Conservation (phyloP, 2,329 filamentous ascomycete genomes). For the Clonostachys rhizophaga region DNA sequence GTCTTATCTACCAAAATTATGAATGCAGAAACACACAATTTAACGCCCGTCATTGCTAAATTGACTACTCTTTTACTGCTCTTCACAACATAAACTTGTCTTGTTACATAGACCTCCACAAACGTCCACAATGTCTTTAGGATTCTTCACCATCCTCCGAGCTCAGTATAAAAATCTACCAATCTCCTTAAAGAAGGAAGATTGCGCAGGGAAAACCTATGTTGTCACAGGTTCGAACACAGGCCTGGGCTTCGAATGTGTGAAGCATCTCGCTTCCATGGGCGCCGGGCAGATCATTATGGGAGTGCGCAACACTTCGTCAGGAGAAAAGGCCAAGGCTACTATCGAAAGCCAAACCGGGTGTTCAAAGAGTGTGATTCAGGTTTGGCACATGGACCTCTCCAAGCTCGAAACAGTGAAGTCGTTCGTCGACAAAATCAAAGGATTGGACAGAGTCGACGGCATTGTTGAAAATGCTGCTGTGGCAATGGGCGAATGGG, state of each 20-base stretch:
- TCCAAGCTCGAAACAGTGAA: constrained; percentile 24
- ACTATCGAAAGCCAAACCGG: constrained; percentile 22
- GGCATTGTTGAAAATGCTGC: constrained; percentile 35
- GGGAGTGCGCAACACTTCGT: constrained; percentile 25
- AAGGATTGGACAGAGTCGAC: constrained; percentile 16
- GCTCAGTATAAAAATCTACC: constrained; percentile 1
- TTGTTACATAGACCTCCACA: no score
- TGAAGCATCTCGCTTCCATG: constrained; percentile 30
- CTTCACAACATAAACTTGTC: no score
- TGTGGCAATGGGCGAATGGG: constrained; percentile 6
- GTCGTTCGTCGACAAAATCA: constrained; percentile 24
- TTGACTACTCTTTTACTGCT: no score
- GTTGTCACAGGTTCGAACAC: constrained; percentile 37
- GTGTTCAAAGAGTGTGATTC: constrained; percentile 14
- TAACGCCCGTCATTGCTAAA: no score
- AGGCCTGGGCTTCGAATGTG: constrained; percentile 34
- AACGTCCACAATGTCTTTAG: no score
- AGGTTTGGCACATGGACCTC: constrained; percentile 41
- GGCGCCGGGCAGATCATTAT: constrained; percentile 34
- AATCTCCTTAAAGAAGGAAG: constrained; percentile 6
- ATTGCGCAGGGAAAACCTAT: constrained; percentile 25
- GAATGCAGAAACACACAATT: no score
- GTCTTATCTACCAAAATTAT: no score
- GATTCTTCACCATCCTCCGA: neutral
- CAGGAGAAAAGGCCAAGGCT: neutral